phyloP scores from a whole-genome alignment of 257 asterid species.

The Penstemon newberryi region DNA sequence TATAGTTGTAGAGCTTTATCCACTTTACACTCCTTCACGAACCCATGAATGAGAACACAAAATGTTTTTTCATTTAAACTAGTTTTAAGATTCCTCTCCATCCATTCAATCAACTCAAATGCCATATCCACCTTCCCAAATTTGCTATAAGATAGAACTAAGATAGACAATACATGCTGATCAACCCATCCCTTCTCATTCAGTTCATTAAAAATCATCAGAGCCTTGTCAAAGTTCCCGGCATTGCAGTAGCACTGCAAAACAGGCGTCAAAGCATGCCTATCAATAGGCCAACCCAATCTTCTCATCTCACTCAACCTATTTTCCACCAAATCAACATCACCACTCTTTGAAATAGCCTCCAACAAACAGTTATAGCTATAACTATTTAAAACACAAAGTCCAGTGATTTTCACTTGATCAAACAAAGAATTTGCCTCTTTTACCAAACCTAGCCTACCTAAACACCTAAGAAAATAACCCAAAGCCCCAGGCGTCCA shows the following conservation, averaged over 20 bases:
- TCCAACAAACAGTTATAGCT: slow-evolving; percentile 80
- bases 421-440: slow-evolving; percentile 81
- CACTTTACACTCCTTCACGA: slow-evolving; percentile 55
- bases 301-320: slow-evolving; percentile 67
- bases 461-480: slow-evolving; percentile 75
- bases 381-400: slow-evolving; percentile 55
- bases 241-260: slow-evolving; percentile 85
- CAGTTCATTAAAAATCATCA: slow-evolving; percentile 58
- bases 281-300: slow-evolving; percentile 59
- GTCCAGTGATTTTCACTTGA: slow-evolving; percentile 53
- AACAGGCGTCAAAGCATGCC: slow-evolving; percentile 67
- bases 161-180: slow-evolving; percentile 62
- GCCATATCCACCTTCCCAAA: slow-evolving; percentile 69
- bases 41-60: slow-evolving; percentile 74
- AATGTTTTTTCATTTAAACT: slow-evolving; percentile 70
- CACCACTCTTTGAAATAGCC: slow-evolving; percentile 54
- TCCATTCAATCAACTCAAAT: slow-evolving; percentile 63
- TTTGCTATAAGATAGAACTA: slow-evolving; percentile 68
- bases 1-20: slow-evolving; percentile 68
- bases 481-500: slow-evolving; percentile 90
- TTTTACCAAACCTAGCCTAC: slow-evolving; percentile 64
- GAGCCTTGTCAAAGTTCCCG: slow-evolving; percentile 56
- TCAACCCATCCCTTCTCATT: slow-evolving; percentile 67
- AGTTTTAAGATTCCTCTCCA: slow-evolving; percentile 53
- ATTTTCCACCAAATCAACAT: slow-evolving; percentile 55